Evolutionary conservation across 2,329 filamentous ascomycete species (phyloP), one percentile per base, ranked within the genome.

Genomic region (Dothistroma pini): DNA sequence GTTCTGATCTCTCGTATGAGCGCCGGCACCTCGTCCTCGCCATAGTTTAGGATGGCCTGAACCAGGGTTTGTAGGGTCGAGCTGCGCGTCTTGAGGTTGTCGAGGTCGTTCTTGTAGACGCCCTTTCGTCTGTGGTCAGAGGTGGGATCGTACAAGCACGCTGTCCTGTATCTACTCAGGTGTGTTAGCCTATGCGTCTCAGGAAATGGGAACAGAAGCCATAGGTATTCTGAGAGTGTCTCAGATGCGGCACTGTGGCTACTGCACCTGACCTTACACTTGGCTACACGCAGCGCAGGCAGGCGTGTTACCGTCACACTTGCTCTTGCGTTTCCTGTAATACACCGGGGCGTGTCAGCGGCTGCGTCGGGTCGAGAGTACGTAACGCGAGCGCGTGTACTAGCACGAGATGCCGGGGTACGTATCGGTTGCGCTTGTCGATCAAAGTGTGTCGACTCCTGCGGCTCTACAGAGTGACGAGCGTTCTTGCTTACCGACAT

Each of bases 51-150:
- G 55, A 99, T 91, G 53, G 93, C 92, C 71, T 97, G 91, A 64
- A 97, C 87, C 41, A 97, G 81, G n/a, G 92, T 92, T 74, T 97
- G 91, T 58, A 97, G 80, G 0, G 93, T 97, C 38, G 91, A 90
- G 71, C 88, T 91, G 64, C 87, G 87, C 22, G 92, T 93, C 78
- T 96, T 96, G 74, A 93, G 83, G 72, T 86, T 91, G 75, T 96
- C 93, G 25, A 89, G 86, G 75, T 96, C 95, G 76, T 96, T 92
- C 72, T 93, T 93, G 76, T 97, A 97, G 54, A 97, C 95, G 62
- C 95, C 95, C 75, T 97, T 97, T 55, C 95, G 88, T 54, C 95
- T 89, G 75, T 97, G 93, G 75, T 99, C 95, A 61, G 93, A 96
- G 73, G 93, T 96, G 3, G 93, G 93, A 73, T 97, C 93, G 80